Evolutionary conservation across 2,329 filamentous ascomycete species (phyloP), one percentile per base, ranked within the genome.

Genomic region (Pestalotiopsis sp.): DNA sequence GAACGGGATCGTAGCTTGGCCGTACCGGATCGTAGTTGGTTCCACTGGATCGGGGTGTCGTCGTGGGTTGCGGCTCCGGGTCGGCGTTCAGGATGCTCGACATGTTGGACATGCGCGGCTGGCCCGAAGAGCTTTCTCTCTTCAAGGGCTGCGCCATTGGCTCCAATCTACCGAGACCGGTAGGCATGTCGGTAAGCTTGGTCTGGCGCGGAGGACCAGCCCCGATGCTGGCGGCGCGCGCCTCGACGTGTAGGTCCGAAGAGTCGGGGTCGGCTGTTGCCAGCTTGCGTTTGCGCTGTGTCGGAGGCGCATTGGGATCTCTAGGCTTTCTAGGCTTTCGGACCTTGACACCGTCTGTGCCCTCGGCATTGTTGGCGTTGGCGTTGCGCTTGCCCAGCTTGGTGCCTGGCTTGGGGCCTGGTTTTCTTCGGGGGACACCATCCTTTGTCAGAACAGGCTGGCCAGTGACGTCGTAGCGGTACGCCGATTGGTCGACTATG

Each of bases 1-100:
- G 83, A 63, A 90, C 84, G 1, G 88, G 88, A 73, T 91, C 89
- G 73, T 90, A 91, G 71, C 87, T 90, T n/a, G 92, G 93, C 61
- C 95, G 89, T 71, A 97, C 94, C 0, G 95, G 95, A 79, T 98
- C 95, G 81, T 96, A 98, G 75, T 92, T 93, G 76, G 94, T 93
- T 58, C 94, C 92, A 75, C 92, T 92, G 14, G 91, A 90, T 64
- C 91, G 84, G 63, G 85, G 82, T 9, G 82, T 76, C 58, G 82
- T 70, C 70, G 80, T 71, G 82, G 84, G 73, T 68, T 85, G 80
- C 66, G 84, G 81, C 13, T 77, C 71, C n/a, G 80, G 82, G 71
- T 86, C 86, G 69, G 84, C 84, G 71, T 89, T 90, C 39, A 89
- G 78, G 62, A 89, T 86, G 73, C 78, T 88, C 70, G 84, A 84